Percentiles rank a stretch among this genome's conserved stretches.
Evolutionary conservation across 2,329 filamentous ascomycete genomes (phyloP).

Genomic region (Chaetomium olivaceum): DNA sequence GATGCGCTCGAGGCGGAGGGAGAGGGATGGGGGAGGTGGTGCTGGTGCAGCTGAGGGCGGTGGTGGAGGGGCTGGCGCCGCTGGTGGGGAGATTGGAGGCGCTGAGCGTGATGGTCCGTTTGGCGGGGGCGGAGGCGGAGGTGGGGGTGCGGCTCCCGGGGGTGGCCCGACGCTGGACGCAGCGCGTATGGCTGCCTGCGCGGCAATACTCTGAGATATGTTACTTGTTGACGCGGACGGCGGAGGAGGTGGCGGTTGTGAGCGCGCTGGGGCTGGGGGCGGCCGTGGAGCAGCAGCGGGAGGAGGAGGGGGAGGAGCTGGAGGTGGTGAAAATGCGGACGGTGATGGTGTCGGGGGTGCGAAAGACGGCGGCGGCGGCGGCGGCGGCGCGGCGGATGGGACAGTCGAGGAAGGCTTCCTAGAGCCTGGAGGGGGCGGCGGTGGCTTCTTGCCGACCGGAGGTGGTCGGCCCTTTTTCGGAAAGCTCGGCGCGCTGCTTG

Average conservation of each 20-base stretch:
- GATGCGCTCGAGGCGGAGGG: constrained; percentile 35
- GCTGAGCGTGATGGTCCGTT: constrained; percentile 36
- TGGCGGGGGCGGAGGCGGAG: constrained; percentile 42
- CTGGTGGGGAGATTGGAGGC: constrained; percentile 28
- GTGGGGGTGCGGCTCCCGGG: constrained; percentile 39
- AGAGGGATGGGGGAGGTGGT: constrained; percentile 39
- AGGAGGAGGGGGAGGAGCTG: constrained; percentile 48
- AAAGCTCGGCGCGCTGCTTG: constrained; percentile 47
- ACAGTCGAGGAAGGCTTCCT: constrained; percentile 56
- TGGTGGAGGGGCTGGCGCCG: constrained; percentile 38
- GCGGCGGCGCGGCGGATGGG: constrained; percentile 41
- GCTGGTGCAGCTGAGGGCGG: constrained; percentile 45
- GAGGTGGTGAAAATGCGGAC: constrained; percentile 23
- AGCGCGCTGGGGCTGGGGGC: constrained; percentile 40
- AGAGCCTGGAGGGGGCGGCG: constrained; percentile 61
- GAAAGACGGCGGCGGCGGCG: constrained; percentile 44
- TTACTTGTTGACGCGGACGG: constrained; percentile 38
- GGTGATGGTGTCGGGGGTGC: constrained; percentile 34
- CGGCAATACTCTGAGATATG: constrained; percentile 41
- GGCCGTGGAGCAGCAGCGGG: constrained; percentile 46
- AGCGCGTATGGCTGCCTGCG: constrained; percentile 45
- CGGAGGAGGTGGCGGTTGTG: constrained; percentile 42
- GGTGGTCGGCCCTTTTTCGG: constrained; percentile 68
- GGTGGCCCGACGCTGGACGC: constrained; percentile 35
- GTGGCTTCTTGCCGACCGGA: constrained; percentile 74